A percentile compares a stretch with the other conserved stretches of the same genome.
These are phyloP conservation scores for Whalleya microplaca DNA, from an alignment of 2,329 filamentous ascomycete genomes.

Conservation along the genomic window DNA sequence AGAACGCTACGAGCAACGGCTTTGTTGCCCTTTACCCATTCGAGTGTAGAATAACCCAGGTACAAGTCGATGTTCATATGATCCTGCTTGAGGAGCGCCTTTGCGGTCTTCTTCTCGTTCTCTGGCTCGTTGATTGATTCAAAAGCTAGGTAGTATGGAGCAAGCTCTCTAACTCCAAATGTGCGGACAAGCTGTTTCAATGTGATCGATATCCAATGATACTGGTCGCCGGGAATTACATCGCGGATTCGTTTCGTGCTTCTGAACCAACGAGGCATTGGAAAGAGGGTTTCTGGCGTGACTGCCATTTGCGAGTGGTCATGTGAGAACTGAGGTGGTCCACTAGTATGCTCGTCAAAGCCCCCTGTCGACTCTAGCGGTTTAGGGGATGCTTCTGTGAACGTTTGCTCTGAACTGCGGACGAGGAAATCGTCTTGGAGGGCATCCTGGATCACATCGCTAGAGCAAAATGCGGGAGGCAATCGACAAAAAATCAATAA, in stretches of 20 bases:
- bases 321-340: constrained; percentile 28
- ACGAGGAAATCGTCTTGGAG: constrained; percentile 57
- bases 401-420: constrained; percentile 40
- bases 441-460: constrained; percentile 39
- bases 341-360: constrained; percentile 20
- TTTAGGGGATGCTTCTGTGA: constrained; percentile 7
- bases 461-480: constrained; percentile 50
- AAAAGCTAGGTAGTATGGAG: constrained; percentile 72
- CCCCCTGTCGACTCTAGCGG: not conserved
- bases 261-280: constrained; percentile 48
- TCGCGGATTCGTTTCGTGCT: constrained; percentile 37
- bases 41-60: constrained; percentile 77
- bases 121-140: constrained; percentile 59
- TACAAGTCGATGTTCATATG: constrained; percentile 71
- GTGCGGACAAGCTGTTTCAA: constrained; percentile 60
- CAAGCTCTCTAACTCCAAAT: constrained; percentile 55
- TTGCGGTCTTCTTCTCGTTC: constrained; percentile 71
- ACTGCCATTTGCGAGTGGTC: constrained; percentile 30
- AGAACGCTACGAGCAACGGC: constrained; percentile 68
- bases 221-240: constrained; percentile 40
- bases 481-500: constrained; percentile 72
- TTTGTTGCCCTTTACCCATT: constrained; percentile 60
- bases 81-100: constrained; percentile 70
- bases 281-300: constrained; percentile 56
- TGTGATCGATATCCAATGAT: constrained; percentile 53